Conservation (phyloP, 2,329 filamentous ascomycete genomes). For the Claviceps humidiphila region DNA sequence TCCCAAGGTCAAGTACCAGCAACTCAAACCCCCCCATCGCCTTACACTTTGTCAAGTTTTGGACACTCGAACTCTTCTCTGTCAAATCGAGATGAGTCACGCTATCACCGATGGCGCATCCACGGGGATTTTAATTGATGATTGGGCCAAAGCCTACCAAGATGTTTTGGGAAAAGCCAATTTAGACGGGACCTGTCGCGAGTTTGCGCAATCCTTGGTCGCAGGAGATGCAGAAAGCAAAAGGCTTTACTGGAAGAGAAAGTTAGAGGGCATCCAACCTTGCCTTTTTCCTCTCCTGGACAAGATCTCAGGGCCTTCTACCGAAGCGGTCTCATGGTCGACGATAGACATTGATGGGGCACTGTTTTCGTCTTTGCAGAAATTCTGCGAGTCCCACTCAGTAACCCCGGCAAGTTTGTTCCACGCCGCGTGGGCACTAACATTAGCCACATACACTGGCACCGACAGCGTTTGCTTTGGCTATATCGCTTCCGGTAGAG, state of each 20-base stretch:
- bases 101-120: slow-evolving; percentile 22
- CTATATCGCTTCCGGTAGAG: slow-evolving; percentile 38
- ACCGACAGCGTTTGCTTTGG: slow-evolving; percentile 37
- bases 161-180: not conserved
- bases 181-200: slow-evolving; percentile 3
- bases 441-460: slow-evolving; percentile 33
- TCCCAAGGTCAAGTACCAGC: not conserved
- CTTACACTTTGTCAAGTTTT: not conserved
- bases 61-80: slow-evolving; percentile 7
- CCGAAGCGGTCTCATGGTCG: not conserved
- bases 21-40: slow-evolving; percentile 2
- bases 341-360: not conserved
- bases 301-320: not conserved
- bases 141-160: slow-evolving; percentile 3
- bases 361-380: slow-evolving; percentile 5
- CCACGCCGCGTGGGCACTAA: slow-evolving; percentile 38
- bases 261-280: slow-evolving; percentile 4
- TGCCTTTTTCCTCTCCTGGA: slow-evolving; percentile 6
- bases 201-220: slow-evolving; percentile 1
- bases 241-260: slow-evolving; percentile 6
- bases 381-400: slow-evolving; percentile 24
- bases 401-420: slow-evolving; percentile 36
- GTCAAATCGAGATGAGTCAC: slow-evolving; percentile 23
- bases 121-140: slow-evolving; percentile 7
- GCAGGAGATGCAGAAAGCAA: slow-evolving; percentile 1